phyloP scores from a whole-genome alignment of 2,329 filamentous ascomycete species.

The Botryosphaeria dothidea region DNA sequence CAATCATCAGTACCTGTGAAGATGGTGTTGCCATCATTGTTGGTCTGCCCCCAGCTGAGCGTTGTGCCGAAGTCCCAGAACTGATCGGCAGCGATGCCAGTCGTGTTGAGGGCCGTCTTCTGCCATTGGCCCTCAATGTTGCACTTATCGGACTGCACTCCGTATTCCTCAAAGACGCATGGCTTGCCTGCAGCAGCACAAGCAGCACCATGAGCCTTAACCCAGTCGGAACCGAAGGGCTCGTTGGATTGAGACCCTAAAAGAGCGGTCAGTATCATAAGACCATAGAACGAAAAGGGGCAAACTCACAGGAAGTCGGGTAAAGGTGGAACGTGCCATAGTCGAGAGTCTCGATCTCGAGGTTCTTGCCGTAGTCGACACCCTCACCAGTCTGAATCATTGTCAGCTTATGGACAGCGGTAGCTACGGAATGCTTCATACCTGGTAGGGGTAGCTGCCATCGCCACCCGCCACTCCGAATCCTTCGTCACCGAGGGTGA shows the following conservation, averaged over 20 bases:
- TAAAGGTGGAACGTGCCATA: conserved; percentile 59
- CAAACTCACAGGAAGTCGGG: conserved; percentile 44
- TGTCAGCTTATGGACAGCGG: not conserved
- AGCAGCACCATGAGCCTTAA: conserved; percentile 45
- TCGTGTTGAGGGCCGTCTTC: conserved; percentile 28
- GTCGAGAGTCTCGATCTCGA: conserved; percentile 56
- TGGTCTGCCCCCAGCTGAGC: conserved; percentile 27
- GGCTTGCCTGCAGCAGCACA: conserved; percentile 42
- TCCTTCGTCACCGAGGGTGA: conserved; percentile 65
- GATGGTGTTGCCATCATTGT: conserved; percentile 35
- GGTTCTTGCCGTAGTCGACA: conserved; percentile 52
- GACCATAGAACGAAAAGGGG: not conserved
- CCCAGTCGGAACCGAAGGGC: conserved; percentile 48
- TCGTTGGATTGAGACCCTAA: conserved; percentile 31
- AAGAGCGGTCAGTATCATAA: not conserved
- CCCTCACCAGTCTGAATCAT: conserved; percentile 46
- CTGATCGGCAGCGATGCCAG: conserved; percentile 34
- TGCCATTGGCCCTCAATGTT: conserved; percentile 34
- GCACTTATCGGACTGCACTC: conserved; percentile 30
- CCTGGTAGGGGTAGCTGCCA: conserved; percentile 52
- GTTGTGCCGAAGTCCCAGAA: conserved; percentile 37
- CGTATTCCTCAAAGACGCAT: conserved; percentile 44
- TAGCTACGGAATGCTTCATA: not conserved
- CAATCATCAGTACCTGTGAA: conserved; percentile 32
- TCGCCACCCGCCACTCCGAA: conserved; percentile 48